phyloP scores from a whole-genome alignment of 2,329 filamentous ascomycete species.

The Trichoderma gracile region DNA sequence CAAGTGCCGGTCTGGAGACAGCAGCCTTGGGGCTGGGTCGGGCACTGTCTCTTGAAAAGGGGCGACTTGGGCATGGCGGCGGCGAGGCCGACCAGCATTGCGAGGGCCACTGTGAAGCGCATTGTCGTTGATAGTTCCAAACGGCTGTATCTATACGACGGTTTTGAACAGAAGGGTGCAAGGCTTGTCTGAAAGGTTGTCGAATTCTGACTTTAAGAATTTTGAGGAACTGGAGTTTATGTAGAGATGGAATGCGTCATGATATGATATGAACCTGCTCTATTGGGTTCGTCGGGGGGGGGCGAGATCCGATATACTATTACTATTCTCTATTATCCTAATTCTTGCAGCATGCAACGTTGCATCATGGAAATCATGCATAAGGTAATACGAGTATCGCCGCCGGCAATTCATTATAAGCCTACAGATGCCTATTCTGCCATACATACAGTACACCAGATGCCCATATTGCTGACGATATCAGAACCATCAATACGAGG shows the following conservation, averaged over 20 bases:
- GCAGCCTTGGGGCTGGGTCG: conserved; percentile 3
- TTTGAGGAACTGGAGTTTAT: neutral
- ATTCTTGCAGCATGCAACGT: neutral
- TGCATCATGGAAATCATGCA: neutral
- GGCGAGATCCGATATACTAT: neutral
- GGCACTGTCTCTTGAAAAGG: conserved; percentile 16
- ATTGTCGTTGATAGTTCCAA: neutral
- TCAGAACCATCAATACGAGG: neutral
- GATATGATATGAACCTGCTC: neutral
- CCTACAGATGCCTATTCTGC: neutral
- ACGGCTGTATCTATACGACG: too few species aligned
- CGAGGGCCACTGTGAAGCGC: conserved; percentile 14
- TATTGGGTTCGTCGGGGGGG: neutral
- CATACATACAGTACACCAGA: neutral
- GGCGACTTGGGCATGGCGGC: conserved; percentile 14
- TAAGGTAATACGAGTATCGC: neutral
- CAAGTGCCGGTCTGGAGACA: conserved; percentile 9
- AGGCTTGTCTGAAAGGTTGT: neutral
- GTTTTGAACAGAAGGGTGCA: neutral
- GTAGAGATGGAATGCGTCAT: neutral
- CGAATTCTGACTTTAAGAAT: neutral
- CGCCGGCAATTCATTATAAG: neutral
- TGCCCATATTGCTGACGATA: neutral
- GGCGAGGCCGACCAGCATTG: conserved; percentile 10
- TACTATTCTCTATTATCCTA: neutral